Evolutionary conservation across 129 eudicot genomes (phyloP).

Genomic region (Gnaphalium uliginosum): DNA sequence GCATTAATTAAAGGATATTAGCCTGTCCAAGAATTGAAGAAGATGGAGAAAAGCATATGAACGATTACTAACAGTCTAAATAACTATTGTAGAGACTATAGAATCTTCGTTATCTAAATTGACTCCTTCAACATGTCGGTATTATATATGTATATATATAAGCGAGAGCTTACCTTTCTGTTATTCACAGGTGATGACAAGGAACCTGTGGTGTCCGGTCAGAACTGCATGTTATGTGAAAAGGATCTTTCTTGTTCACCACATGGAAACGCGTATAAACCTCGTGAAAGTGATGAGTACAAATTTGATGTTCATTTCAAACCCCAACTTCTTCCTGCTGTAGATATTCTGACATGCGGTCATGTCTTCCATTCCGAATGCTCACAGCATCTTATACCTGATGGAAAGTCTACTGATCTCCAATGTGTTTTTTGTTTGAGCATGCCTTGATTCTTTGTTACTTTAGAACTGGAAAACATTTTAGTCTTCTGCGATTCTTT

Average conservation of each 20-base stretch:
- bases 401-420: conserved; percentile 4
- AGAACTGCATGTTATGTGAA: conserved; percentile 2
- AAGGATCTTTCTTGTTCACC: conserved; percentile 13
- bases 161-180: background rate
- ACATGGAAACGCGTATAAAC: background rate
- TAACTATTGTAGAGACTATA: background rate
- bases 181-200: conserved; percentile 1
- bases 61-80: background rate
- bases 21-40: background rate
- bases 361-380: conserved; percentile 21
- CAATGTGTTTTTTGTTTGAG: conserved; percentile 11
- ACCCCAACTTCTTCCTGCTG: conserved; percentile 17
- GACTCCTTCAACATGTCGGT: background rate
- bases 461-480: background rate
- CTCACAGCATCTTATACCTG: background rate
- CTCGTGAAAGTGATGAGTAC: background rate
- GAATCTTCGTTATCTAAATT: background rate
- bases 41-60: background rate
- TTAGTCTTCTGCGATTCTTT: background rate
- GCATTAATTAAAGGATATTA: background rate
- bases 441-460: background rate
- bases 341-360: conserved; percentile 19
- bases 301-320: background rate
- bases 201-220: background rate
- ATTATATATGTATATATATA: background rate